phyloP scores from a whole-genome alignment of 495 filamentous ascomycete species.

The Xylaria palmicola region DNA sequence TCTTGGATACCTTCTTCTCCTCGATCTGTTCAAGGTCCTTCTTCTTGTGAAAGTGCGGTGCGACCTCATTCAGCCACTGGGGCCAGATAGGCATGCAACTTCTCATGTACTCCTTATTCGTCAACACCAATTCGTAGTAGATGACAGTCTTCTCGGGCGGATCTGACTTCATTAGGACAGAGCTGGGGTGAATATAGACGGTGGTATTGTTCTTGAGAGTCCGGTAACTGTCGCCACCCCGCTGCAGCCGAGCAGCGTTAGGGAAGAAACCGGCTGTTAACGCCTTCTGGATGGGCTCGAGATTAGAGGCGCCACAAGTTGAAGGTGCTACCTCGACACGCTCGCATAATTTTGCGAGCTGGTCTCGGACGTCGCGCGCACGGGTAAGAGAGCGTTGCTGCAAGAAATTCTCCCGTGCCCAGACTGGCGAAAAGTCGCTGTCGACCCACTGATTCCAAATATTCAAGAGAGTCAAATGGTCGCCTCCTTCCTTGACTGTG shows the following conservation, averaged over 20 bases:
- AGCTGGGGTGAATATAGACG: constrained; percentile 87
- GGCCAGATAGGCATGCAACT: constrained; percentile 80
- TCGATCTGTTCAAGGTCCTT: constrained; percentile 81
- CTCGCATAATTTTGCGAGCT: constrained; percentile 92
- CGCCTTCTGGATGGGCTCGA: constrained; percentile 78
- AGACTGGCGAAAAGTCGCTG: constrained; percentile 82
- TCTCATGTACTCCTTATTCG: constrained; percentile 92
- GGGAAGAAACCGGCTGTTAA: constrained; percentile 93
- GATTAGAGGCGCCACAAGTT: constrained; percentile 66
- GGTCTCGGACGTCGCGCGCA: constrained; percentile 89
- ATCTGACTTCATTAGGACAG: constrained; percentile 74
- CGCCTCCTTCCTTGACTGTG: constrained; percentile 88
- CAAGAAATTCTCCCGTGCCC: constrained; percentile 91
- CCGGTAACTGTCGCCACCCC: constrained; percentile 86
- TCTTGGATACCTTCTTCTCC: constrained; percentile 71
- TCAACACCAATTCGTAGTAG: constrained; percentile 90
- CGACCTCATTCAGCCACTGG: constrained; percentile 86
- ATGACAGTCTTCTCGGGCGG: constrained; percentile 79
- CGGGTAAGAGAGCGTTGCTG: constrained; percentile 84
- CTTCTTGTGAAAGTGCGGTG: constrained; percentile 94
- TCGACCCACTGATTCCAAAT: constrained; percentile 98
- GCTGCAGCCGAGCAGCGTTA: constrained; percentile 83
- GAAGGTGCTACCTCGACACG: constrained; percentile 75
- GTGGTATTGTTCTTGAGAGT: constrained; percentile 90
- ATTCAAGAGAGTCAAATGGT: constrained; percentile 88